Conservation (phyloP, 495 filamentous ascomycete genomes). For the Penicillium flavigenum region DNA sequence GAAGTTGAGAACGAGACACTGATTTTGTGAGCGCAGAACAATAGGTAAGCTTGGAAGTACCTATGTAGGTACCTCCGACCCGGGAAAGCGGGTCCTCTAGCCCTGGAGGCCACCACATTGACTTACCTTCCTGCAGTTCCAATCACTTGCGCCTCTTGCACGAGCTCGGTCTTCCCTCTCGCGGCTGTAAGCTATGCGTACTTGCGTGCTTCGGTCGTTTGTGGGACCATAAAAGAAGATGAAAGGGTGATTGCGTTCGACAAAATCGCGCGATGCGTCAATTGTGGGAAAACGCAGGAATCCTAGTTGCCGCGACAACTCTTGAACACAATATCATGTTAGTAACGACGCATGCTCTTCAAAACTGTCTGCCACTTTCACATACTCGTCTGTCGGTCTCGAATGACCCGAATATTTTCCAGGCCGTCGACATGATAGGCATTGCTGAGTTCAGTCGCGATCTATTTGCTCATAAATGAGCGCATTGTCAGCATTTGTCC, state of each 20-base stretch:
- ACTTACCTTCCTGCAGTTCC: constrained; percentile 71
- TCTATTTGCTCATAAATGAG: constrained; percentile 41
- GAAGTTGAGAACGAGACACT: constrained; percentile 76
- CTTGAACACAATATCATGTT: constrained; percentile 30
- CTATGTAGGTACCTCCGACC: neutral
- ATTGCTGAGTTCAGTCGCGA: constrained; percentile 59
- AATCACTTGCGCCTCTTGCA: constrained; percentile 63
- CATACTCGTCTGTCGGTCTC: constrained; percentile 65
- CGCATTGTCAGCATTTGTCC: constrained; percentile 3
- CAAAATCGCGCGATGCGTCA: constrained; percentile 60
- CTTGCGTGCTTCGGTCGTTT: constrained; percentile 55
- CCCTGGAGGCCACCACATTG: neutral
- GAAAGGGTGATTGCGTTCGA: constrained; percentile 63
- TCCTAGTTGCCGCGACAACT: constrained; percentile 61
- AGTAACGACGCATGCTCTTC: neutral
- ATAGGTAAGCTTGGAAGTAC: neutral
- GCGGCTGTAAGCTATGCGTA: constrained; percentile 58
- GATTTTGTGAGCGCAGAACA: constrained; percentile 6
- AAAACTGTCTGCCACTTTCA: neutral
- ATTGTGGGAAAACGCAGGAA: constrained; percentile 66
- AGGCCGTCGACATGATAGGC: constrained; percentile 57
- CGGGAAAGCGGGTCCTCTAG: neutral
- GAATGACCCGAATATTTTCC: constrained; percentile 65
- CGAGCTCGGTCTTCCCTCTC: constrained; percentile 56
- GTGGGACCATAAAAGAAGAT: constrained; percentile 57